Percentiles rank a stretch among this genome's conserved stretches.
Evolutionary conservation across 2,329 filamentous ascomycete species (phyloP).

Genomic region (Aspergillus sp.): DNA sequence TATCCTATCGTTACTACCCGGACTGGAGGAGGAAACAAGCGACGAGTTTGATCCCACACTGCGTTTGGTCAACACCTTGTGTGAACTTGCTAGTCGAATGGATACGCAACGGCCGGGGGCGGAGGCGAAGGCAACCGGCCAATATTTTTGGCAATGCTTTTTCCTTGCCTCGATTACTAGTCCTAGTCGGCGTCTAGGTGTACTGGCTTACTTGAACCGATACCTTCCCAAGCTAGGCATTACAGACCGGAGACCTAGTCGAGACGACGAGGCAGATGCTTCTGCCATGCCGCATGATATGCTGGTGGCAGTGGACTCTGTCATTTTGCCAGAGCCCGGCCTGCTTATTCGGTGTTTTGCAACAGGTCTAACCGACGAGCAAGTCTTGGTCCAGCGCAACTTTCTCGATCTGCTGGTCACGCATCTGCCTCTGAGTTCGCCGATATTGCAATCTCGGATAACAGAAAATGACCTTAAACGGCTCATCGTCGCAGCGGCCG

Average conservation of each 20-base stretch:
- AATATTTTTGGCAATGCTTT: conserved; percentile 98
- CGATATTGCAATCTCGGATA: conserved; percentile 73
- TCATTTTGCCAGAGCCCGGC: conserved; percentile 78
- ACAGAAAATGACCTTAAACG: conserved; percentile 75
- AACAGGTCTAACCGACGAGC: conserved; percentile 81
- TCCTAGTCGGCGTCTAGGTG: conserved; percentile 77
- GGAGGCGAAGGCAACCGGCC: conserved; percentile 63
- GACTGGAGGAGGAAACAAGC: conserved; percentile 91
- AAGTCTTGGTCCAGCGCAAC: conserved; percentile 87
- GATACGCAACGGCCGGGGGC: conserved; percentile 51
- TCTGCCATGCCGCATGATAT: conserved; percentile 27
- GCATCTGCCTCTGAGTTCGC: conserved; percentile 80
- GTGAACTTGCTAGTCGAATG: conserved; percentile 57
- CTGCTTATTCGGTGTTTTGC: conserved; percentile 88
- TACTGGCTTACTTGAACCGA: conserved; percentile 79
- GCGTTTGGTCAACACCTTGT: conserved; percentile 74
- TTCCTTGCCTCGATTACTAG: conserved; percentile 93
- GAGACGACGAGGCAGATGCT: conserved; percentile 29
- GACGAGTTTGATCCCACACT: conserved; percentile 94
- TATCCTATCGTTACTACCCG: conserved; percentile 83
- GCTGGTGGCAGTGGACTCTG: conserved; percentile 42
- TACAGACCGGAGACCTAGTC: conserved; percentile 31
- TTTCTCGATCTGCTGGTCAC: conserved; percentile 91
- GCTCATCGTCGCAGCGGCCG: conserved; percentile 77
- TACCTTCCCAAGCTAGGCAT: conserved; percentile 70